Evolutionary conservation across 495 filamentous ascomycete species (phyloP), one percentile per base, ranked within the genome.

Genomic region (Annulohypoxylon maeteangense): DNA sequence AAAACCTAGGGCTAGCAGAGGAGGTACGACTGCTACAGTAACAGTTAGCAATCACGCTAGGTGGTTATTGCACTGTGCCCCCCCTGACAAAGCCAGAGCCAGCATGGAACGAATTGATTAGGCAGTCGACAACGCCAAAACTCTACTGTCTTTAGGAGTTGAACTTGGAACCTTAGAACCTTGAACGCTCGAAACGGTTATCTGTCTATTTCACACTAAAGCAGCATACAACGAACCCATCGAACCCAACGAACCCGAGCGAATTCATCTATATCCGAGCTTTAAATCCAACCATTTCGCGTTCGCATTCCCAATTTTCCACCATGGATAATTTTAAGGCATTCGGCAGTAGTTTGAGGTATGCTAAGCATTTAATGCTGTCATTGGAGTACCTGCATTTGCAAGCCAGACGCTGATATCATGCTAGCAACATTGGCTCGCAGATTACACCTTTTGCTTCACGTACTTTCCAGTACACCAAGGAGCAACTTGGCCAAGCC

Each of bases 401-500:
- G 32, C 16, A 20, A 42, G 20, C 18, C 50, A 18, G 20, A 68
- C 62, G 44, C 64, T 68, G 38, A 63, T 67, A 45, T 50, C 16
- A 36, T 36, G 56, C 42, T 75, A 85, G 83, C 77, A 79, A 74
- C 61, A 76, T 85, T 57, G 81, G 83, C 64, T 80, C 79, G 59
- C 83, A 85, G 68, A 81, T 99, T 82, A 92, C 93, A 69, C 95
- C 95, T 25, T 97, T 97, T 75, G 93, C 94, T 71, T 90, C 92
- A 69, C 92, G 95, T 65, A 97, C 93, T 40, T 93, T 97, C 81
- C 95, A 99, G 83, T 94, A 93, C 84, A 91, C 97, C 79, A 96
- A 95, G 82, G 95, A 99, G 82, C 94, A 97, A 81, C 86, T 98
- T 51, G 95, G 95, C 60, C 94, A 97, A 77, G 93, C 90, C 59